phyloP scores from a whole-genome alignment of 192 early-diverging fungal genomes.

The Linnemannia zychae region DNA sequence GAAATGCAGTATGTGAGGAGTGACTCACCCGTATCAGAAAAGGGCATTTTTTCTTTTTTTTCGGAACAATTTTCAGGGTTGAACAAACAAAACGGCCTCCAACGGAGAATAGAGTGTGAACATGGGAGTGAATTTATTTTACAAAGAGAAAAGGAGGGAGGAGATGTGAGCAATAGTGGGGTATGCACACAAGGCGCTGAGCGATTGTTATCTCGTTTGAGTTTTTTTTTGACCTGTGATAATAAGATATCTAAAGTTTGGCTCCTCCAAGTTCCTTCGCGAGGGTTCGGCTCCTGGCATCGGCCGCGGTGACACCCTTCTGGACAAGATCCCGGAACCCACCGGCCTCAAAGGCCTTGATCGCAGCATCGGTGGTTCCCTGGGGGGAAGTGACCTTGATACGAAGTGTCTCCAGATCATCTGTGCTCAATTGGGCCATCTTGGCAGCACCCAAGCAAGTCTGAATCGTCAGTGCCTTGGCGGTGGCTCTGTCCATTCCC shows the following conservation, averaged over 20 bases:
- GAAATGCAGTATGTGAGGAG: not conserved
- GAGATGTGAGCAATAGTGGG: not conserved
- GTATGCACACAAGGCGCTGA: not conserved
- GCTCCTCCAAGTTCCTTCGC: slow-evolving; percentile 71
- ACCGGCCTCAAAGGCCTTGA: slow-evolving; percentile 80
- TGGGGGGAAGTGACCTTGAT: slow-evolving; percentile 93
- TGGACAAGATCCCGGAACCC: slow-evolving; percentile 68
- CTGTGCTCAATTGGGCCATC: slow-evolving; percentile 81
- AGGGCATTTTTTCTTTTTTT: not conserved
- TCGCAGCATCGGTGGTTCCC: slow-evolving; percentile 94
- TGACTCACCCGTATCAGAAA: not conserved
- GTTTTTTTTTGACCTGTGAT: slow-evolving; percentile 2
- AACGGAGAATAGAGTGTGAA: slow-evolving; percentile 4
- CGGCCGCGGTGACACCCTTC: slow-evolving; percentile 76
- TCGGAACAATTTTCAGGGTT: slow-evolving; percentile 5
- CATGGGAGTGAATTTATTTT: no score
- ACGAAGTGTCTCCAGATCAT: slow-evolving; percentile 81
- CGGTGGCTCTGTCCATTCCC: slow-evolving; percentile 81
- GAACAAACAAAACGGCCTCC: not conserved
- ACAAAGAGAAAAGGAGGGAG: not conserved
- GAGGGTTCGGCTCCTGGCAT: slow-evolving; percentile 77
- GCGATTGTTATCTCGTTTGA: not conserved
- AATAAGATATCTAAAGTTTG: slow-evolving; percentile 30
- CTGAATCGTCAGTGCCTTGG: slow-evolving; percentile 87
- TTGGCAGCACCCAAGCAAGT: slow-evolving; percentile 93